Base-by-base conservation (phyloP, 768 basidiomycete genomes). In the Grammothele lineata region DNA sequence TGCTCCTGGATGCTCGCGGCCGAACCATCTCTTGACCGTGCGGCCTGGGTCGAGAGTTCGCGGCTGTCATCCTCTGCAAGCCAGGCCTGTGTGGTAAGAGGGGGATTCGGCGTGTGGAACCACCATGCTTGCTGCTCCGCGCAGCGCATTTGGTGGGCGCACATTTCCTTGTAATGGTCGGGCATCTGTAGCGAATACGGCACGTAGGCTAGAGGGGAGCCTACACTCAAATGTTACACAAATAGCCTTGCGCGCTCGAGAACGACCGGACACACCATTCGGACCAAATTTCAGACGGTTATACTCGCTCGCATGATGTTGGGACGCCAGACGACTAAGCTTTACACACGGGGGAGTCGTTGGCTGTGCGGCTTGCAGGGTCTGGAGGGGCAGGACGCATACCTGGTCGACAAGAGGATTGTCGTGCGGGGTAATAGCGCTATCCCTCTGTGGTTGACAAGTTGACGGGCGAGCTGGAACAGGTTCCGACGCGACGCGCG, bases 251-350 rank as follows among this genome's bases (percentile, higher is more conserved):
- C 27, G 23, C 18, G 21, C 27, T 23, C 2, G 35, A 21, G n/a
- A n/a, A n/a, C n/a, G 14, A 44, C 47, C 12, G n/a, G 64, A 67
- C 70, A 47, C n/a, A 64, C 62, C 61, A 33, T 51, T 56, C 12
- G 64, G 62, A 5, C 87, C 88, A 48, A 78, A 82, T 63, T 88
- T 87, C 21, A 80, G 62, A 44, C 76, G 73, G 56, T 77, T 85
- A 62, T 90, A 88, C 37, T 83, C 78, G 66, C 82, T 85, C 46
- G 59, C 43, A 55, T 89, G 87, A 64, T 88, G 83, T 55, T 89
- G 86, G 5, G 85, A 87, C 2, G 85, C 85, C 15, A 90, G 67
- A 3, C 59, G 65, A 1, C 73, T 70, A 39, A 85, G 75, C 73
- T 81, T 47, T 12, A 24, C 32, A 43, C 40, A 17, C 27, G 11